Conservation (phyloP, 2,329 filamentous ascomycete species). For the Coniochaeta hoffmannii region DNA sequence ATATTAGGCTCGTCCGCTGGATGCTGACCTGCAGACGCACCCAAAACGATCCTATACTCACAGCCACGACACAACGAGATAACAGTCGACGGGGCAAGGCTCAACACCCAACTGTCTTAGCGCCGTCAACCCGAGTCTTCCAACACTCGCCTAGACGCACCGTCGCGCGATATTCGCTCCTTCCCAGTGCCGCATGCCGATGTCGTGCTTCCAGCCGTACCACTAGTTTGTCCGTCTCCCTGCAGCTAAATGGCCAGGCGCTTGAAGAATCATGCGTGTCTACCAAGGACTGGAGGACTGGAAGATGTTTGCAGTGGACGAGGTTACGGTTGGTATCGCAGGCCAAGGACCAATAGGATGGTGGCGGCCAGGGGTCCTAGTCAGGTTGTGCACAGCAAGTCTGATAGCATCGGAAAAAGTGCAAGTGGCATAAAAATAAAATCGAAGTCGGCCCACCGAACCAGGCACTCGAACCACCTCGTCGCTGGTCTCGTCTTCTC, state of each 20-base stretch:
- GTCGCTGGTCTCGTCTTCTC: not conserved
- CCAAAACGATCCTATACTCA: no score
- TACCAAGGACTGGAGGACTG: not conserved
- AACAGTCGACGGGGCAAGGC: no score
- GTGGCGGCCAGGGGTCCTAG: constrained; percentile 4
- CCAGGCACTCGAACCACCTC: not conserved
- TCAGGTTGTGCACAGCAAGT: not conserved
- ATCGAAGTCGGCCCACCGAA: not conserved
- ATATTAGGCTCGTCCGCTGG: no score
- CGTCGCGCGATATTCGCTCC: constrained; percentile 8
- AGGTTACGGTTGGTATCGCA: not conserved
- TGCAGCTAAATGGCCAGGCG: constrained; percentile 7
- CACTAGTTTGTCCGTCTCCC: not conserved
- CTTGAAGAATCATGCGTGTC: constrained; percentile 14
- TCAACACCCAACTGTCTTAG: no score
- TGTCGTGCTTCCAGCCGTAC: constrained; percentile 1
- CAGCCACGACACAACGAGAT: no score
- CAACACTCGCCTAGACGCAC: no score
- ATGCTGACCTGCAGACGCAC: no score
- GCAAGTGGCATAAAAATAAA: not conserved
- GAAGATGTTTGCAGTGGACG: constrained; percentile 1
- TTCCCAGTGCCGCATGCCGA: not conserved
- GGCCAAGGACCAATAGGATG: not conserved
- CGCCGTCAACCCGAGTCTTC: no score
- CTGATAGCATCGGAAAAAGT: not conserved